These are phyloP conservation scores for Globisporangium carolinianum DNA, from an alignment of 352 stramenopile species.

Conservation along the genomic window DNA sequence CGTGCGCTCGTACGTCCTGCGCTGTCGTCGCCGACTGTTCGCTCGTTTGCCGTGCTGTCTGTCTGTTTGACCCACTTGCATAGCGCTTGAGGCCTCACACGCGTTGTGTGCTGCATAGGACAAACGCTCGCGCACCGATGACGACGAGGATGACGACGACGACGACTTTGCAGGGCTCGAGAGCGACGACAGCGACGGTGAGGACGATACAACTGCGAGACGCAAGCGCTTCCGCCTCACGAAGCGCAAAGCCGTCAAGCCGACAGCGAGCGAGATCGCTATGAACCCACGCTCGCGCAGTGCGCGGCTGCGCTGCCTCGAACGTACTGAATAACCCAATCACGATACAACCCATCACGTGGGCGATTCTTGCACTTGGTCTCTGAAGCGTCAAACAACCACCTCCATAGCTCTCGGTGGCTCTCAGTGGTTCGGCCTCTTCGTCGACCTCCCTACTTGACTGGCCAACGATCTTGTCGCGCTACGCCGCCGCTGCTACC, in stretches of 20 bases:
- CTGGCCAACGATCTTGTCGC: too few relatives aligned
- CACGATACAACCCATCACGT: too few relatives aligned
- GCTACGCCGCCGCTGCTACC: too few relatives aligned
- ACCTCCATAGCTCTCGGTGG: too few relatives aligned
- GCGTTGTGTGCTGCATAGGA: slow-evolving; percentile 19
- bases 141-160: slow-evolving; percentile 23
- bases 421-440: too few relatives aligned
- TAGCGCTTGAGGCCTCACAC: slow-evolving; percentile 1
- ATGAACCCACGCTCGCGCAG: slow-evolving; percentile 63
- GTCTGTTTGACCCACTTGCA: too few relatives aligned
- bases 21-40: background rate
- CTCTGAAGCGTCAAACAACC: too few relatives aligned
- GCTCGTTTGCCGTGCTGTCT: too few relatives aligned
- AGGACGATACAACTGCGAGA: slow-evolving; percentile 10
- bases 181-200: slow-evolving; percentile 19
- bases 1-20: slow-evolving; percentile 35
- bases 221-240: slow-evolving; percentile 50
- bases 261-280: slow-evolving; percentile 51
- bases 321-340: slow-evolving; percentile 31
- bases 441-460: too few relatives aligned
- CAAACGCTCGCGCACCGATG: slow-evolving; percentile 23
- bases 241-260: slow-evolving; percentile 63
- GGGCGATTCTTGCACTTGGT: slow-evolving; percentile 3
- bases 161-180: slow-evolving; percentile 1
- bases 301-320: slow-evolving; percentile 68